Evolutionary conservation across 768 basidiomycete genomes (phyloP).

Genomic region (Lanmaoa rubissima): DNA sequence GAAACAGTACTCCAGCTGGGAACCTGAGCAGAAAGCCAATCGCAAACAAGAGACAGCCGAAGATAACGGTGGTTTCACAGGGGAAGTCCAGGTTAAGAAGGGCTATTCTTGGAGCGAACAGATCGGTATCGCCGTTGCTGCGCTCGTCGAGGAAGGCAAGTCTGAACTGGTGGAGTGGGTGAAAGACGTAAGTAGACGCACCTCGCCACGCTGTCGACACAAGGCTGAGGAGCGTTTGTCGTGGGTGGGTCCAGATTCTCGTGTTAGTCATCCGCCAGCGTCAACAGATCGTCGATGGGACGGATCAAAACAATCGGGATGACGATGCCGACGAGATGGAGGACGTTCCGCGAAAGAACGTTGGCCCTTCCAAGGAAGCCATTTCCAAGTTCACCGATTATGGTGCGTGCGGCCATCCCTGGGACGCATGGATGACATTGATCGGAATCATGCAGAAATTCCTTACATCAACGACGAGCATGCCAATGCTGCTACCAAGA

Average conservation of each 20-base stretch:
- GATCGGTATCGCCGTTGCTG: conserved; percentile 79
- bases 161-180: conserved; percentile 73
- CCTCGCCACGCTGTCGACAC: conserved; percentile 19
- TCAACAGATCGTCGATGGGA: conserved; percentile 58
- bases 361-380: conserved; percentile 65
- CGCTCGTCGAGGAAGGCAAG: conserved; percentile 65
- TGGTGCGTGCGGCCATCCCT: conserved; percentile 46
- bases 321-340: conserved; percentile 37
- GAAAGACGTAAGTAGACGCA: conserved; percentile 61
- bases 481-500: conserved; percentile 72
- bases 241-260: conserved; percentile 49
- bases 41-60: conserved; percentile 29
- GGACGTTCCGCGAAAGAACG: conserved; percentile 24
- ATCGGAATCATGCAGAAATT: conserved; percentile 51
- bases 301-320: conserved; percentile 43
- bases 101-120: conserved; percentile 89
- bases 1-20: conserved; percentile 82
- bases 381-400: conserved; percentile 70
- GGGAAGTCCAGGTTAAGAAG: conserved; percentile 80
- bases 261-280: conserved; percentile 57
- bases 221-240: conserved; percentile 16
- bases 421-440: neutral
- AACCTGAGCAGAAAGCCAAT: conserved; percentile 49
- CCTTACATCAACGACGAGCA: conserved; percentile 74
- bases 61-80: conserved; percentile 46